Evolutionary conservation across 2,329 filamentous ascomycete species (phyloP).

Genomic region (Phialocephala subalpina): DNA sequence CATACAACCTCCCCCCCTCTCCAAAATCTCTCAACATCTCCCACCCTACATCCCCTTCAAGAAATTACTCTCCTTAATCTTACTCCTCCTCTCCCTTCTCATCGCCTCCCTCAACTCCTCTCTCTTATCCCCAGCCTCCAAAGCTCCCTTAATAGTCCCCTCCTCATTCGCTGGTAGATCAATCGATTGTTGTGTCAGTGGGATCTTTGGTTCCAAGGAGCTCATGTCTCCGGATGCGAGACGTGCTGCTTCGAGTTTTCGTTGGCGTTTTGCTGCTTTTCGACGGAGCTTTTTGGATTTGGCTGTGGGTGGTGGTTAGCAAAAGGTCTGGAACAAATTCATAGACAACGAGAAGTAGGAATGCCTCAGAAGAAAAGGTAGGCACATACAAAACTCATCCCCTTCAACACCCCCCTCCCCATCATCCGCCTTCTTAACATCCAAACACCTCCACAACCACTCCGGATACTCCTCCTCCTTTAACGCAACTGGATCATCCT

Average conservation of each 20-base stretch:
- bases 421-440: conserved; percentile 63
- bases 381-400: conserved; percentile 80
- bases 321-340: neutral
- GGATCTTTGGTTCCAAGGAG: conserved; percentile 72
- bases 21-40: neutral
- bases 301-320: conserved; percentile 53
- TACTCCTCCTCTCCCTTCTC: conserved; percentile 76
- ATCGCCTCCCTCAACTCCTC: conserved; percentile 73
- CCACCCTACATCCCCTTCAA: conserved; percentile 72
- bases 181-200: conserved; percentile 79
- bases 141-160: conserved; percentile 47
- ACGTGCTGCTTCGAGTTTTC: conserved; percentile 63
- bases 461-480: conserved; percentile 79
- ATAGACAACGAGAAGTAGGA: neutral
- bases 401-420: conserved; percentile 62
- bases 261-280: conserved; percentile 71
- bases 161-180: conserved; percentile 65
- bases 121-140: conserved; percentile 58
- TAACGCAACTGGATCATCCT: conserved; percentile 75
- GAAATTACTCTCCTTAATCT: conserved; percentile 88
- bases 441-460: conserved; percentile 81
- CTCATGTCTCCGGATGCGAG: conserved; percentile 72
- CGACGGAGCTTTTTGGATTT: conserved; percentile 87
- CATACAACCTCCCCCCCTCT: neutral
- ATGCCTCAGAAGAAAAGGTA: neutral